Percentiles rank a stretch among this genome's conserved stretches.
phyloP scores from a whole-genome alignment of 106 monocot genomes.

The Dactylorhiza incarnata region DNA sequence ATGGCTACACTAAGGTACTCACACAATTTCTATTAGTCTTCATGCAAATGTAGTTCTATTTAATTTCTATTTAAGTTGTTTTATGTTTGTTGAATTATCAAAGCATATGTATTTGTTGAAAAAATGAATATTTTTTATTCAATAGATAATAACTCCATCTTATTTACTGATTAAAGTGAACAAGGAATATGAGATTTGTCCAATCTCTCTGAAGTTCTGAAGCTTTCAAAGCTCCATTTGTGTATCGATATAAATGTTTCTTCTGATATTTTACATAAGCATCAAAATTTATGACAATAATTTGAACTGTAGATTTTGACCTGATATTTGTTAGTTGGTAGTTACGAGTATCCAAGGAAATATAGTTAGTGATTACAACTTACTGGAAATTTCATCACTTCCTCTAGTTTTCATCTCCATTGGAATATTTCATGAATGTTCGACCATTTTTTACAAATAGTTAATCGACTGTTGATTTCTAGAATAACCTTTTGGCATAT shows the following conservation, averaged over 20 bases:
- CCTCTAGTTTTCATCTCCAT: background rate
- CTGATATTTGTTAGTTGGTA: background rate
- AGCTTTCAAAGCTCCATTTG: background rate
- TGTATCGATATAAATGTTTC: background rate
- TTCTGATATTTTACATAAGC: background rate
- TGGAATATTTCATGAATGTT: background rate
- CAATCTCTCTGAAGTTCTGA: background rate
- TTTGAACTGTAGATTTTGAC: background rate
- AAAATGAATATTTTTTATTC: background rate
- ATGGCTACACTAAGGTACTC: conserved; percentile 94
- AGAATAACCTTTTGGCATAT: background rate
- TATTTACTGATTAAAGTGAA: background rate
- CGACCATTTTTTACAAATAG: background rate
- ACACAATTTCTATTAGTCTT: background rate
- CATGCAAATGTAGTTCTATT: no score
- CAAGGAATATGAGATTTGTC: background rate
- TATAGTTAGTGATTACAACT: background rate
- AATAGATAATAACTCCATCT: background rate
- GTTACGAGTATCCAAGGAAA: background rate
- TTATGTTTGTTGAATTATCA: no score
- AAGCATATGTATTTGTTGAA: no score
- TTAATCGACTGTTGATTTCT: background rate
- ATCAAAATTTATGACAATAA: background rate
- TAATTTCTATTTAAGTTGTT: no score
- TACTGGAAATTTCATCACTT: background rate